Evolutionary conservation across 768 basidiomycete species (phyloP).

Genomic region (Cyclocybe cylindracea): DNA sequence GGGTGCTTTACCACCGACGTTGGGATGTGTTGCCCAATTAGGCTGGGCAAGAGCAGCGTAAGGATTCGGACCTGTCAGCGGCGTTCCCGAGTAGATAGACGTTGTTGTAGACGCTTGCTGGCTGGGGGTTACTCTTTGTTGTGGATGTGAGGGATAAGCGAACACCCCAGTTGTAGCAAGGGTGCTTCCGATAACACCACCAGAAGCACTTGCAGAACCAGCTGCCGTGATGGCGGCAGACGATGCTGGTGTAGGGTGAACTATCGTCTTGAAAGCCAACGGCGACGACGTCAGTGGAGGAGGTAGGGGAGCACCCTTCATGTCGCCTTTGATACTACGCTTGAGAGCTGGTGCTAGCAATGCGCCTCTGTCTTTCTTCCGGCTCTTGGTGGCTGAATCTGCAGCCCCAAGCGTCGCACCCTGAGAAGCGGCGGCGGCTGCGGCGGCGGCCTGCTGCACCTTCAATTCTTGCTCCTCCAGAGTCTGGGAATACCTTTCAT

Average conservation of each 20-base stretch:
- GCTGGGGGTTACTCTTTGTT: slow-evolving; percentile 22
- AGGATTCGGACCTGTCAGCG: slow-evolving; percentile 34
- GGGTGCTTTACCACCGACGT: slow-evolving; percentile 15
- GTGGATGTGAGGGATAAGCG: slow-evolving; percentile 39
- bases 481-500: slow-evolving; percentile 66
- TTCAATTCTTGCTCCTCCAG: slow-evolving; percentile 74
- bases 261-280: slow-evolving; percentile 45
- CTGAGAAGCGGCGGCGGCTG: slow-evolving; percentile 29
- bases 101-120: slow-evolving; percentile 24
- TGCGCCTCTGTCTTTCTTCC: slow-evolving; percentile 62
- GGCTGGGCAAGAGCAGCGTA: slow-evolving; percentile 37
- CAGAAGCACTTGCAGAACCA: neutral
- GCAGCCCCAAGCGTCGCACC: slow-evolving; percentile 25
- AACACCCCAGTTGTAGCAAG: slow-evolving; percentile 41
- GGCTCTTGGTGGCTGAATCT: slow-evolving; percentile 35
- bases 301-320: slow-evolving; percentile 57
- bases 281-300: slow-evolving; percentile 73
- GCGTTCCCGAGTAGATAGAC: slow-evolving; percentile 26
- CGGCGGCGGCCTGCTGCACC: slow-evolving; percentile 35
- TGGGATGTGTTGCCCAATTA: slow-evolving; percentile 34
- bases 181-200: slow-evolving; percentile 11
- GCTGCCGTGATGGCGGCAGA: slow-evolving; percentile 18
- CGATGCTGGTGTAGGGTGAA: slow-evolving; percentile 18
- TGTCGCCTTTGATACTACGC: slow-evolving; percentile 67
- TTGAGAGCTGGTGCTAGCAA: slow-evolving; percentile 66